Evolutionary conservation across 192 early-diverging fungal genomes (phyloP).

Genomic region (Podila verticillata): DNA sequence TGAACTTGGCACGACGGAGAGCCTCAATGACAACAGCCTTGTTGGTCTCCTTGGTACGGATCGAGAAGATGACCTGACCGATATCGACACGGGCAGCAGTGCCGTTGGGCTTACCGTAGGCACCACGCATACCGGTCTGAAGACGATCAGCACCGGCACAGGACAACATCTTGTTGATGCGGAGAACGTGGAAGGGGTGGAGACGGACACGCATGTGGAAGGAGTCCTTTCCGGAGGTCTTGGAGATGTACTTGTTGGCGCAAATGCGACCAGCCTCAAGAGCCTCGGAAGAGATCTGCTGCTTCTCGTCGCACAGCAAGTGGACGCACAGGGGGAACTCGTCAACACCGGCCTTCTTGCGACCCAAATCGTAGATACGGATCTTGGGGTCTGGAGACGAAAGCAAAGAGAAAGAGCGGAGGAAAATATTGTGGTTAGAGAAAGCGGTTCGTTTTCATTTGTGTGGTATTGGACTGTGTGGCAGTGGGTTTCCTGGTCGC

Average conservation of each 20-base stretch:
- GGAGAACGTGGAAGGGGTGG: conserved; percentile 98
- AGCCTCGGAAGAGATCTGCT: conserved; percentile 99
- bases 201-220: conserved; percentile 99
- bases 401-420: conserved; percentile 9
- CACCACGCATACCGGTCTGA: conserved; percentile 99
- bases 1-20: conserved; percentile 74
- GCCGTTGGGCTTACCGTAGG: conserved; percentile 96
- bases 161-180: conserved; percentile 99
- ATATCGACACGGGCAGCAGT: conserved; percentile 97
- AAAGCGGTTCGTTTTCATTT: background rate
- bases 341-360: conserved; percentile 97
- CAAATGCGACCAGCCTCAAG: conserved; percentile 98
- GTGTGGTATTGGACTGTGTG: too few species aligned
- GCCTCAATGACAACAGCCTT: conserved; percentile 93
- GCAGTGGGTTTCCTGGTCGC: too few species aligned
- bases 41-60: conserved; percentile 95
- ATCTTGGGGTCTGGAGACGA: conserved; percentile 87
- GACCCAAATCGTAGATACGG: conserved; percentile 95
- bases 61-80: conserved; percentile 96
- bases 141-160: conserved; percentile 99
- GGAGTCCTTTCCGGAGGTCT: conserved; percentile 96
- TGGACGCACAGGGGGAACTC: conserved; percentile 98
- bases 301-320: conserved; percentile 95
- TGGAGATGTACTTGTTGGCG: conserved; percentile 99
- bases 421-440: background rate